phyloP scores from a whole-genome alignment of 192 early-diverging fungal species.

The Backusella circina region DNA sequence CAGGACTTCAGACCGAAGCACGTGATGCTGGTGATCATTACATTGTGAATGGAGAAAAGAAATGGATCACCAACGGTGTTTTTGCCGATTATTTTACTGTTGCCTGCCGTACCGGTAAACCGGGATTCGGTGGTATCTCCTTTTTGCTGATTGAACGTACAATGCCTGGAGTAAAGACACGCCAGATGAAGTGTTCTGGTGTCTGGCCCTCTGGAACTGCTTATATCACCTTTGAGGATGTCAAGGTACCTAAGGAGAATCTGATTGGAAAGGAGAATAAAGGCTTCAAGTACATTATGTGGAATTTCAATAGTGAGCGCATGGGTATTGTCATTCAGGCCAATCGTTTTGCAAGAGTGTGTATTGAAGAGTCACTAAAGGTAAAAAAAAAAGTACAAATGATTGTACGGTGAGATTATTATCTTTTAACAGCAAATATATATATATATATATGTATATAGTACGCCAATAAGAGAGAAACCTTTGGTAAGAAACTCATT shows the following conservation, averaged over 20 bases:
- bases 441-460: not conserved
- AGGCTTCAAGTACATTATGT: constrained; percentile 66
- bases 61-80: constrained; percentile 82
- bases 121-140: constrained; percentile 74
- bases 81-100: constrained; percentile 83
- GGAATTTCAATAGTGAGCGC: constrained; percentile 75
- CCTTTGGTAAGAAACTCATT: constrained; percentile 83
- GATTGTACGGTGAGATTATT: not conserved
- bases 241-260: constrained; percentile 80
- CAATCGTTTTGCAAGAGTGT: constrained; percentile 83
- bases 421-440: not conserved
- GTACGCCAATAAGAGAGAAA: constrained; percentile 81
- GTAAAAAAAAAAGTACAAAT: constrained; percentile 14
- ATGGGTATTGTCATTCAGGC: constrained; percentile 84
- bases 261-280: constrained; percentile 83
- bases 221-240: constrained; percentile 80
- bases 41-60: constrained; percentile 84
- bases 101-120: constrained; percentile 71
- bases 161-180: constrained; percentile 73
- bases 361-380: constrained; percentile 75
- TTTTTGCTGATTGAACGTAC: constrained; percentile 69
- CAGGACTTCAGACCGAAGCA: constrained; percentile 64
- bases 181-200: constrained; percentile 80
- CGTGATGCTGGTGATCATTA: constrained; percentile 69
- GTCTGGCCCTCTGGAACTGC: constrained; percentile 72